Conservation (phyloP, 352 stramenopile species). For the Phytophthora chlamydospora region DNA sequence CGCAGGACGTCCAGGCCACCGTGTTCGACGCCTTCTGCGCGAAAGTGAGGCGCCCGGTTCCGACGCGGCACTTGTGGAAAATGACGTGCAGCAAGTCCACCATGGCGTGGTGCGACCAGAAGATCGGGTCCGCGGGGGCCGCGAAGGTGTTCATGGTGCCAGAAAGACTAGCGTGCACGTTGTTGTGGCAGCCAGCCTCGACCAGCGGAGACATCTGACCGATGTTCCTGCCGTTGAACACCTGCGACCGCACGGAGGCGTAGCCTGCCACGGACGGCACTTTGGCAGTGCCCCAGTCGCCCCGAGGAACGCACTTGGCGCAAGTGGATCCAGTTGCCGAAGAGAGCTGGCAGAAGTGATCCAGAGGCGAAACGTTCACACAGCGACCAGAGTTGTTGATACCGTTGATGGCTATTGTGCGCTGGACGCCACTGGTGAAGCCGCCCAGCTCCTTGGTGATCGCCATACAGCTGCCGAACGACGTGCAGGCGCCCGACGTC, state of each 20-base stretch:
- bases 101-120: slow-evolving; percentile 79
- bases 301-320: slow-evolving; percentile 56
- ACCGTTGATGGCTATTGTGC: slow-evolving; percentile 58
- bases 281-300: slow-evolving; percentile 37
- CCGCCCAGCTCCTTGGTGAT: slow-evolving; percentile 52
- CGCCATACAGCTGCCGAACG: slow-evolving; percentile 54
- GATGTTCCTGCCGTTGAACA: slow-evolving; percentile 61
- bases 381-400: slow-evolving; percentile 48
- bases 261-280: slow-evolving; percentile 51
- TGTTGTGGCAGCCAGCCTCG: slow-evolving; percentile 68
- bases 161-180: slow-evolving; percentile 60
- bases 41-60: slow-evolving; percentile 46
- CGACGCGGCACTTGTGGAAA: slow-evolving; percentile 77
- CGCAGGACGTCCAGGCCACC: slow-evolving; percentile 56
- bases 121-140: slow-evolving; percentile 65
- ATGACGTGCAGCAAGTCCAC: slow-evolving; percentile 68
- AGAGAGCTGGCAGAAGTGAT: slow-evolving; percentile 64
- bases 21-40: slow-evolving; percentile 52
- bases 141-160: slow-evolving; percentile 60
- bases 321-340: slow-evolving; percentile 30
- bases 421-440: slow-evolving; percentile 25
- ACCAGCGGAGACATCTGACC: slow-evolving; percentile 55
- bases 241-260: slow-evolving; percentile 52
- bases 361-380: slow-evolving; percentile 36
- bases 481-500: slow-evolving; percentile 48